Conservation (phyloP, 2,329 filamentous ascomycete species). For the Cordyceps fumosorosea region DNA sequence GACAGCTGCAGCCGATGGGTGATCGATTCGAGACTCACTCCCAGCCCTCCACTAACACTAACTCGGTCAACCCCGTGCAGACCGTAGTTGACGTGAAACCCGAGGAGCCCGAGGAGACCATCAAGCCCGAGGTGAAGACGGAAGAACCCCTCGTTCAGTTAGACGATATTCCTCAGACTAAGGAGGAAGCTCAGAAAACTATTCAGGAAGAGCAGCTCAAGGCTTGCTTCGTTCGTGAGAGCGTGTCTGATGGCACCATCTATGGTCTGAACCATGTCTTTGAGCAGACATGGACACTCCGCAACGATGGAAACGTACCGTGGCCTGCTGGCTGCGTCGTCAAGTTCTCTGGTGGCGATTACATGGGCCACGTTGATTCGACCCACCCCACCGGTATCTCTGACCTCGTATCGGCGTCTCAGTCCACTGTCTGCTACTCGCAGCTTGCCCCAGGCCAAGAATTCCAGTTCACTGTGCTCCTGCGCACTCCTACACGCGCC, state of each 20-base stretch:
- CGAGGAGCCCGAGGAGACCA: constrained; percentile 32
- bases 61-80: constrained; percentile 50
- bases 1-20: constrained; percentile 62
- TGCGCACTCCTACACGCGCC: constrained; percentile 70
- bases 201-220: constrained; percentile 30
- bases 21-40: constrained; percentile 45
- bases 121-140: constrained; percentile 18
- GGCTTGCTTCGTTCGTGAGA: constrained; percentile 69
- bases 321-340: constrained; percentile 91
- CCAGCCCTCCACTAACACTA: constrained; percentile 37
- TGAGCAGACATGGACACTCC: constrained; percentile 84
- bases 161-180: constrained; percentile 5
- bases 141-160: constrained; percentile 14
- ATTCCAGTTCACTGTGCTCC: constrained; percentile 72
- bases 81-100: constrained; percentile 70
- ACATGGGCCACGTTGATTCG: constrained; percentile 88
- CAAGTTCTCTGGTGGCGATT: constrained; percentile 87
- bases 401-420: constrained; percentile 70
- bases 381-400: constrained; percentile 70
- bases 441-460: constrained; percentile 67
- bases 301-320: constrained; percentile 68
- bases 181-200: constrained; percentile 21
- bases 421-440: constrained; percentile 70
- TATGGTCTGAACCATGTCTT: constrained; percentile 68
- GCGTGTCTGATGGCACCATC: constrained; percentile 68